phyloP scores from a whole-genome alignment of 176 grass and related monocot species.

The Lolium multiflorum region DNA sequence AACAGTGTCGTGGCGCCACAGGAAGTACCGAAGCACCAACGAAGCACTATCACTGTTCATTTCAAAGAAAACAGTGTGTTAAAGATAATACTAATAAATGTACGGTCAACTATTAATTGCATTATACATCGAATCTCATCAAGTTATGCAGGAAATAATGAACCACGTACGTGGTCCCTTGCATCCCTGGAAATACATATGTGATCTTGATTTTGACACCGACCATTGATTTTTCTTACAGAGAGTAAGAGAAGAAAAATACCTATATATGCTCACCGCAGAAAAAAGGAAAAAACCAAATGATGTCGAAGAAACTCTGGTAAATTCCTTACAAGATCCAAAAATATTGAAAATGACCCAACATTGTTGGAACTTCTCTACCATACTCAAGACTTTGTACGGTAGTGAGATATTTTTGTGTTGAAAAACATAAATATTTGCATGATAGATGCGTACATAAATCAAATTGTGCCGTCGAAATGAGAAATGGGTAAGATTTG shows the following conservation, averaged over 20 bases:
- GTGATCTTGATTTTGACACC: not conserved
- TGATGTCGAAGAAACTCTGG: not conserved
- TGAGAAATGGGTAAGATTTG: not conserved
- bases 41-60: not conserved
- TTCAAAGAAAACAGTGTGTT: not conserved
- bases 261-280: no score
- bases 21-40: not conserved
- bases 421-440: not conserved
- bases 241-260: no score
- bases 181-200: not conserved
- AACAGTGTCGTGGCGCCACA: not conserved
- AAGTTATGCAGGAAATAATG: not conserved
- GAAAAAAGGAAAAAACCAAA: not conserved
- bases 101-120: not conserved
- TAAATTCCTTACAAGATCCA: not conserved
- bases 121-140: not conserved
- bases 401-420: not conserved
- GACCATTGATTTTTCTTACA: not conserved
- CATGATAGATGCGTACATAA: not conserved
- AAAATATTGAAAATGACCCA: not conserved
- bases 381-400: not conserved
- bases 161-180: not conserved
- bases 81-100: not conserved
- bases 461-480: no score
- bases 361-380: not conserved